Evolutionary conservation across 768 basidiomycete species (phyloP).

Genomic region (Galerina sulciceps): DNA sequence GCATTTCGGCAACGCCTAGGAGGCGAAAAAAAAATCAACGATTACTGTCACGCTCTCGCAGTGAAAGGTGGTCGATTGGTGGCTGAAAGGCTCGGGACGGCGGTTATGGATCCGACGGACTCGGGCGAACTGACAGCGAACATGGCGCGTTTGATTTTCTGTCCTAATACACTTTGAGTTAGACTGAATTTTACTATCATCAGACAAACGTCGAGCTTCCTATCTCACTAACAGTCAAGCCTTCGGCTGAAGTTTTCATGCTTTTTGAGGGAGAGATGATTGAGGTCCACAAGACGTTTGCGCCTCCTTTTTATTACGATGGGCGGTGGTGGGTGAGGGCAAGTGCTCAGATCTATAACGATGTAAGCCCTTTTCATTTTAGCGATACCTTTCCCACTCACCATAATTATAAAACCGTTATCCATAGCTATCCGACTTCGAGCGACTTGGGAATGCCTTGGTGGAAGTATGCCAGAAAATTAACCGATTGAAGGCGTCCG

Average conservation of each 20-base stretch:
- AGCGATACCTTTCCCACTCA: neutral
- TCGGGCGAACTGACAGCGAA: slow-evolving; percentile 60
- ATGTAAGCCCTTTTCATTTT: neutral
- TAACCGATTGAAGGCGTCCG: neutral
- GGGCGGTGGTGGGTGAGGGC: slow-evolving; percentile 43
- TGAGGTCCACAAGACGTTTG: slow-evolving; percentile 32
- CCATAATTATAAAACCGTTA: neutral
- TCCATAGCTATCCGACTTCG: slow-evolving; percentile 2
- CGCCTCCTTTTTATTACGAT: slow-evolving; percentile 38
- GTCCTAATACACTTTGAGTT: neutral
- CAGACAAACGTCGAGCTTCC: slow-evolving; percentile 43
- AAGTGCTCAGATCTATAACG: slow-evolving; percentile 45
- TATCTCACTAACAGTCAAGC: slow-evolving; percentile 26
- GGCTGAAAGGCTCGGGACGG: slow-evolving; percentile 63
- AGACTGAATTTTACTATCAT: neutral
- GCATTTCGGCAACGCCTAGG: slow-evolving; percentile 77
- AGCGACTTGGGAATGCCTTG: neutral
- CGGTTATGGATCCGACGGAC: slow-evolving; percentile 51
- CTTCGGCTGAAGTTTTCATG: slow-evolving; percentile 20
- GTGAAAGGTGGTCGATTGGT: slow-evolving; percentile 65
- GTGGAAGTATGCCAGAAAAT: neutral
- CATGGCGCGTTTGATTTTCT: slow-evolving; percentile 53
- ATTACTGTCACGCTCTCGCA: slow-evolving; percentile 74
- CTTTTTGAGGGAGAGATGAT: slow-evolving; percentile 33
- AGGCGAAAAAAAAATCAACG: slow-evolving; percentile 73